Evolutionary conservation across 768 basidiomycete genomes (phyloP).

Genomic region (Suillus cothurnatus): DNA sequence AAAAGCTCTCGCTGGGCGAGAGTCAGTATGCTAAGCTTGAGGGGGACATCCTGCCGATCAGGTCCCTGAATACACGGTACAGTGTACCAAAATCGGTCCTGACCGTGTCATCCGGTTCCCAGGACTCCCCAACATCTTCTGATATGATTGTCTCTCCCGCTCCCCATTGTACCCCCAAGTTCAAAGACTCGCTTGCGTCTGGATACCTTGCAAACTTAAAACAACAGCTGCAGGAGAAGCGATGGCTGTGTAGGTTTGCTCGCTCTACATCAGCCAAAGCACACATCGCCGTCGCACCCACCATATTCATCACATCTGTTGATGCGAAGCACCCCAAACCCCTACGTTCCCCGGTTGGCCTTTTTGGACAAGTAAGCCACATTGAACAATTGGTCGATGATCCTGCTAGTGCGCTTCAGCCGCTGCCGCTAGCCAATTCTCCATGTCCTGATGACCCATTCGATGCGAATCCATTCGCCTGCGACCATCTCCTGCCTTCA

Average conservation of each 20-base stretch:
- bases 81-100: background rate
- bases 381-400: background rate
- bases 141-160: slow-evolving; percentile 3
- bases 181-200: background rate
- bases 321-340: background rate
- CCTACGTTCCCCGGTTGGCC: background rate
- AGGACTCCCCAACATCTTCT: background rate
- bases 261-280: background rate
- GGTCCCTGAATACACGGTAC: background rate
- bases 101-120: background rate
- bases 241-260: background rate
- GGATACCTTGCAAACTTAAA: background rate
- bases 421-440: background rate
- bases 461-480: background rate
- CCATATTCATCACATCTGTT: background rate
- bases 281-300: background rate
- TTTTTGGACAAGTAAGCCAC: background rate
- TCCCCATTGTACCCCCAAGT: background rate
- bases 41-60: background rate
- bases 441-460: background rate
- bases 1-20: background rate
- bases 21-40: background rate
- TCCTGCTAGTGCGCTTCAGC: background rate
- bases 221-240: background rate
- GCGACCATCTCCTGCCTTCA: background rate